phyloP scores from a whole-genome alignment of 2,329 filamentous ascomycete species.

The Hypoxylon sp. region DNA sequence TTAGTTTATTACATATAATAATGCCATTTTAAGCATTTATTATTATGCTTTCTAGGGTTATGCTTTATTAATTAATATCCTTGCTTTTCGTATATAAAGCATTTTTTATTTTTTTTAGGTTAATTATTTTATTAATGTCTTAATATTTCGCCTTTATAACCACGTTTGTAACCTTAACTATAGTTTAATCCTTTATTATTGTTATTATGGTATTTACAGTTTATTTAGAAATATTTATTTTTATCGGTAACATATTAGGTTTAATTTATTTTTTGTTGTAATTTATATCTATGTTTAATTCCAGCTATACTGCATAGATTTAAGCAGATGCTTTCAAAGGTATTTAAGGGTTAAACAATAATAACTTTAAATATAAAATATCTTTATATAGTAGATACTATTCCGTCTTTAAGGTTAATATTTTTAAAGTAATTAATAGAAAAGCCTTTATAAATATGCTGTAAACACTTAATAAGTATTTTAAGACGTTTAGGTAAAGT shows the following conservation, averaged over 20 bases:
- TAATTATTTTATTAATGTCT: neutral
- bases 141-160: neutral
- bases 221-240: neutral
- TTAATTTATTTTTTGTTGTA: neutral
- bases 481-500: constrained; percentile 2
- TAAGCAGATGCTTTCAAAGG: neutral
- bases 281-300: neutral
- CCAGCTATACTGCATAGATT: neutral
- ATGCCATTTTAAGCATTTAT: neutral
- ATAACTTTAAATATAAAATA: neutral
- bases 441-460: too few species aligned
- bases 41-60: neutral
- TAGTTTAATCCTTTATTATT: neutral
- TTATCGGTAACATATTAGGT: neutral
- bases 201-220: neutral
- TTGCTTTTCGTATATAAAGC: constrained; percentile 2
- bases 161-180: too few species aligned
- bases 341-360: neutral
- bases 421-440: constrained; percentile 4
- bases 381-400: constrained; percentile 6
- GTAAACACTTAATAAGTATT: constrained; percentile 4
- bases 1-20: constrained; percentile 1
- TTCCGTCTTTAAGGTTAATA: neutral
- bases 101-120: constrained; percentile 16
- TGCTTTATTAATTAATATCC: constrained; percentile 14